Percentiles rank a stretch among this genome's conserved stretches.
Evolutionary conservation across 2,329 filamentous ascomycete species (phyloP).

Genomic region (Neonectria magnoliae): DNA sequence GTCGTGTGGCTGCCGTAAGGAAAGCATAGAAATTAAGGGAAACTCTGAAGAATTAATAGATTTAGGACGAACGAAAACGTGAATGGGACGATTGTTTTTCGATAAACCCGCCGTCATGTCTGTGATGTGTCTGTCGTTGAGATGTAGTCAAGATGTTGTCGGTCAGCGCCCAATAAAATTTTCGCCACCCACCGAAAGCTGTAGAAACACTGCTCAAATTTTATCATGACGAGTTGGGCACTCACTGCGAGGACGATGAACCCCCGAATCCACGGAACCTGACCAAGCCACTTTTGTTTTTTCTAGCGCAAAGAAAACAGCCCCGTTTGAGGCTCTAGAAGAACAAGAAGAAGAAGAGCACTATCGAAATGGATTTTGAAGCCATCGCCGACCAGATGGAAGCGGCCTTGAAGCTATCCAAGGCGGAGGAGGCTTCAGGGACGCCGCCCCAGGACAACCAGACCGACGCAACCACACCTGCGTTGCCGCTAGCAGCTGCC

Average conservation of each 20-base stretch:
- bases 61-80: not conserved
- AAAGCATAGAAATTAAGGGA: not conserved
- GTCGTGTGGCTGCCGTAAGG: too few species aligned
- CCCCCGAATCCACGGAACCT: slow-evolving; percentile 8
- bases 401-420: slow-evolving; percentile 43
- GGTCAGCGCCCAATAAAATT: slow-evolving; percentile 40
- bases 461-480: slow-evolving; percentile 49
- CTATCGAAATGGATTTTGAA: slow-evolving; percentile 51
- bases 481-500: slow-evolving; percentile 58
- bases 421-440: slow-evolving; percentile 13
- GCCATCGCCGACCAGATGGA: slow-evolving; percentile 56
- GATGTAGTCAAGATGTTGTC: slow-evolving; percentile 20
- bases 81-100: not conserved
- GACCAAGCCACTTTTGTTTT: slow-evolving; percentile 14
- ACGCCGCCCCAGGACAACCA: not conserved
- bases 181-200: slow-evolving; percentile 38
- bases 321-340: not conserved
- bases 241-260: slow-evolving; percentile 22
- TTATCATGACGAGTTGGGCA: slow-evolving; percentile 30
- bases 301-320: not conserved
- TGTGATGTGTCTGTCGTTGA: not conserved
- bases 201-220: slow-evolving; percentile 37
- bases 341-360: slow-evolving; percentile 5
- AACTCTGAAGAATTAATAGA: not conserved
- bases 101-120: not conserved